These are phyloP conservation scores for Macrocybe gigantea DNA, from an alignment of 768 basidiomycete genomes.

Conservation along the genomic window DNA sequence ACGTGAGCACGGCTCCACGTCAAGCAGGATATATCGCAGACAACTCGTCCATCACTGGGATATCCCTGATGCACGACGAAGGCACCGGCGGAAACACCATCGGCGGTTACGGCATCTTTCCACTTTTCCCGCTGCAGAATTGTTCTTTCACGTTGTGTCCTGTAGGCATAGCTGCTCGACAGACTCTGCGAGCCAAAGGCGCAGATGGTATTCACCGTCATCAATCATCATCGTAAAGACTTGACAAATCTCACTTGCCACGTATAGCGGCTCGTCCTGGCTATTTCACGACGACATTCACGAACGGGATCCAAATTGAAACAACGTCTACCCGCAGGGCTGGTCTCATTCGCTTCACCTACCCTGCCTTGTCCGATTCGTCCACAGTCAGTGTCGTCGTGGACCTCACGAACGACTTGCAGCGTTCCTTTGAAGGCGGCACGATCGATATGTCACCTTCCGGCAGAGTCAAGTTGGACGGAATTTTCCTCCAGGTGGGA, in stretches of 20 bases:
- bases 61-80: slow-evolving; percentile 49
- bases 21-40: slow-evolving; percentile 47
- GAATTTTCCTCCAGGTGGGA: slow-evolving; percentile 38
- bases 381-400: slow-evolving; percentile 45
- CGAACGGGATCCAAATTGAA: slow-evolving; percentile 44
- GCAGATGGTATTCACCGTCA: slow-evolving; percentile 28
- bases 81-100: slow-evolving; percentile 47
- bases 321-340: slow-evolving; percentile 56
- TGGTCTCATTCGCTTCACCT: slow-evolving; percentile 56
- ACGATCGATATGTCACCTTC: slow-evolving; percentile 23
- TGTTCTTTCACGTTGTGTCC: slow-evolving; percentile 37
- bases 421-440: slow-evolving; percentile 43
- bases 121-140: slow-evolving; percentile 38
- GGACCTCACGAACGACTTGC: slow-evolving; percentile 38
- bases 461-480: slow-evolving; percentile 32
- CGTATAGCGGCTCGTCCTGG: slow-evolving; percentile 37
- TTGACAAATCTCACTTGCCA: not conserved
- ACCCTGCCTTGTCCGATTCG: slow-evolving; percentile 26
- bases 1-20: slow-evolving; percentile 41
- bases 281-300: slow-evolving; percentile 43
- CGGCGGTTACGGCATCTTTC: slow-evolving; percentile 48
- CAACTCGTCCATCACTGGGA: slow-evolving; percentile 37
- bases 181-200: slow-evolving; percentile 33
- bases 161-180: slow-evolving; percentile 32
- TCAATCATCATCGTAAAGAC: no score